Conservation (phyloP, 2,329 filamentous ascomycete genomes). For the Xylariaceae sp. region DNA sequence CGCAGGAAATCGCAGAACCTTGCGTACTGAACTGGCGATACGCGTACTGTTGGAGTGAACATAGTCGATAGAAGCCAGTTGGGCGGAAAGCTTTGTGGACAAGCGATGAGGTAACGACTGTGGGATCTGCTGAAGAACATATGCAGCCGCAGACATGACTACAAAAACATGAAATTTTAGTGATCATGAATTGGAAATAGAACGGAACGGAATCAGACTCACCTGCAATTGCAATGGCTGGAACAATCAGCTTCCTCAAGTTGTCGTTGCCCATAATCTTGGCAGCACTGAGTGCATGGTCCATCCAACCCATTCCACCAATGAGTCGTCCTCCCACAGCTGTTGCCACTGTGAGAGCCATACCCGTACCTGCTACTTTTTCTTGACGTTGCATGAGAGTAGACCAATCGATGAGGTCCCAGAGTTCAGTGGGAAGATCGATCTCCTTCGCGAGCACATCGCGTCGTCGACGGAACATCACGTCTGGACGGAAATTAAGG, state of each 20-base stretch:
- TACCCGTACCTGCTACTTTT: conserved; percentile 88
- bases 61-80: conserved; percentile 83
- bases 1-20: conserved; percentile 83
- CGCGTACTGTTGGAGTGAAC: conserved; percentile 83
- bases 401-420: conserved; percentile 89
- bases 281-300: conserved; percentile 78
- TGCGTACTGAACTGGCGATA: conserved; percentile 81
- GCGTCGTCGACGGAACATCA: conserved; percentile 87
- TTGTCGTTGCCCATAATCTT: conserved; percentile 80
- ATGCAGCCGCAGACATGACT: conserved; percentile 75
- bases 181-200: conserved; percentile 13
- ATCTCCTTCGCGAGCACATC: conserved; percentile 82
- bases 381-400: conserved; percentile 86
- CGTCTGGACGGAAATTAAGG: conserved; percentile 82
- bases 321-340: conserved; percentile 80
- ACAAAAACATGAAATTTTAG: conserved; percentile 3
- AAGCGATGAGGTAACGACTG: conserved; percentile 84
- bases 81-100: conserved; percentile 76
- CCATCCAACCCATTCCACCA: conserved; percentile 83
- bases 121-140: conserved; percentile 83
- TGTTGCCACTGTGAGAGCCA: conserved; percentile 88
- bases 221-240: conserved; percentile 77
- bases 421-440: conserved; percentile 81
- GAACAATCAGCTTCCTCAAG: conserved; percentile 74
- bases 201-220: conserved; percentile 41